Evolutionary conservation across 257 asterid species (phyloP).

Genomic region (Scutellaria baicalensis): DNA sequence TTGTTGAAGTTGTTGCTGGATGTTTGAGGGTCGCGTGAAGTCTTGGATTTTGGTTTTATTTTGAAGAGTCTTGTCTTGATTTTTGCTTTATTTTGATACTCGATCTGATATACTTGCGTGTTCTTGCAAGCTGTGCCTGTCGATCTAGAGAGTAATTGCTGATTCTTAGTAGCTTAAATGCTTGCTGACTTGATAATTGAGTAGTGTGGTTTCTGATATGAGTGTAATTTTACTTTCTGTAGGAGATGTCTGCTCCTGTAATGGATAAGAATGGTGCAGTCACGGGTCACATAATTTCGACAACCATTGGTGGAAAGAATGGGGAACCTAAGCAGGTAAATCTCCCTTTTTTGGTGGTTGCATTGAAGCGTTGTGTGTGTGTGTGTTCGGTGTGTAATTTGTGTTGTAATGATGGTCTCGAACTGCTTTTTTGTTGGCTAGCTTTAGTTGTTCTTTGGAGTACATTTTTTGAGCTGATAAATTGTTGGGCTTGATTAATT

Average conservation of each 20-base stretch:
- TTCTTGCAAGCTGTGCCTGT: not conserved
- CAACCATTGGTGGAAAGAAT: constrained; percentile 91
- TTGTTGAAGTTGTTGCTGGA: not conserved
- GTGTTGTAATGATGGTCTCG: not conserved
- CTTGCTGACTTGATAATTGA: not conserved
- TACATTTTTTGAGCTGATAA: not conserved
- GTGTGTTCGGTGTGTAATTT: not conserved
- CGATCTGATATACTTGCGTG: not conserved
- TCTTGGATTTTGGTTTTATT: not conserved
- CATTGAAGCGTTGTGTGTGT: no score
- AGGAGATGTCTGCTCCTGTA: constrained; percentile 78
- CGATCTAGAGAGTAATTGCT: not conserved
- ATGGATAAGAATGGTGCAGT: constrained; percentile 66
- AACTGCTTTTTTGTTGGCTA: not conserved
- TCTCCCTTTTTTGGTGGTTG: not conserved
- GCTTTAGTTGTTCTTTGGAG: not conserved
- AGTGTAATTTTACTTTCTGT: constrained; percentile 12
- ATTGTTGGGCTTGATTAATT: not conserved
- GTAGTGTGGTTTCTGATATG: constrained; percentile 9
- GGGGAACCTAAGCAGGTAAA: constrained; percentile 93
- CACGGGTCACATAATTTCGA: constrained; percentile 87
- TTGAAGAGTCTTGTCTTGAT: constrained; percentile 4
- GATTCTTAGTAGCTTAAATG: not conserved
- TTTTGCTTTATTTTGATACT: not conserved
- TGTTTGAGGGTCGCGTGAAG: not conserved